Percentiles rank a stretch among this genome's conserved stretches.
Conservation (phyloP, 23 red algal species). For the Chondrus crispus region DNA sequence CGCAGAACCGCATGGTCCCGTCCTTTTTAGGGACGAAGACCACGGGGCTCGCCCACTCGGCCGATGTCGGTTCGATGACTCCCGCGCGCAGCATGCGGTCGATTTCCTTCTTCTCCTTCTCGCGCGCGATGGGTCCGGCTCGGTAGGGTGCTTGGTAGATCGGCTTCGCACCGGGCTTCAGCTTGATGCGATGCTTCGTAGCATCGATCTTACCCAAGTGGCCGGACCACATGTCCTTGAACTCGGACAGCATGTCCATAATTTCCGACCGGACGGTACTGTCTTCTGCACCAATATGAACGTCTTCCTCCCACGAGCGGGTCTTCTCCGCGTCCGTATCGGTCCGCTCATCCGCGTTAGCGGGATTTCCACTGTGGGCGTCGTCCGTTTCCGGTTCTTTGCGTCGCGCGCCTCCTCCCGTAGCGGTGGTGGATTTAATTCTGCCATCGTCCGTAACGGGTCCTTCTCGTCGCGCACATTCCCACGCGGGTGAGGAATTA, state of each 20-base stretch:
- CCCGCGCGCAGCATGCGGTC: neutral
- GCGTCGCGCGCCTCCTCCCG: too few species aligned
- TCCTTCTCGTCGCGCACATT: neutral
- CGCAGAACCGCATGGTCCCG: neutral
- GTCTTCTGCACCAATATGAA: neutral
- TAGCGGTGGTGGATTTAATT: too few species aligned
- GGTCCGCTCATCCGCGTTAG: too few species aligned
- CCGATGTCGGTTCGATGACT: neutral
- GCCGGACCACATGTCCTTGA: neutral
- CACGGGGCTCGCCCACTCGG: conserved; percentile 7
- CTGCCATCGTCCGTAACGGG: too few species aligned
- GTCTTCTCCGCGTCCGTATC: neutral
- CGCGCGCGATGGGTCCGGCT: neutral
- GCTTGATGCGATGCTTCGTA: neutral
- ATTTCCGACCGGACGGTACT: neutral
- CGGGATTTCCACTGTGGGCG: too few species aligned
- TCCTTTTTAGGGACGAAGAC: neutral
- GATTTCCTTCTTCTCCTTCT: neutral
- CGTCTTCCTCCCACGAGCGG: neutral
- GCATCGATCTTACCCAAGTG: neutral
- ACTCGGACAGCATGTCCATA: neutral
- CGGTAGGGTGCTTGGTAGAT: neutral
- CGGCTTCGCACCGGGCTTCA: neutral
- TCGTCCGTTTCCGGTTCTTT: too few species aligned
- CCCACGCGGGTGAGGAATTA: neutral